Base-by-base conservation (phyloP, 768 basidiomycete genomes). In the Serpula lacrymans region DNA sequence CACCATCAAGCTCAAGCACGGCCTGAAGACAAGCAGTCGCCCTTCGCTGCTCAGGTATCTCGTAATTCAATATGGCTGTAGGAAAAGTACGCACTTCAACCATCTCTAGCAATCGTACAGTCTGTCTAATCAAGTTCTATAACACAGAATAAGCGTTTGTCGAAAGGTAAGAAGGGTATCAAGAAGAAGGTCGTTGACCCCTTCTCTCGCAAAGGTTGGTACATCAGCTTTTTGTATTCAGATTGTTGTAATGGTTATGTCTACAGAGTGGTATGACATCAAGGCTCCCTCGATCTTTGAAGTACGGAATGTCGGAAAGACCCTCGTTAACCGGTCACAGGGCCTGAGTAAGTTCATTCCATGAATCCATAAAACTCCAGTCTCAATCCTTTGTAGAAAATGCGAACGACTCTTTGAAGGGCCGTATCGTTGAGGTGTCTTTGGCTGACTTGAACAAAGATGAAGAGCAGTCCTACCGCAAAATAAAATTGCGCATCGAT, bases 131-230 rank as follows among this genome's bases (percentile, higher is more conserved):
- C 16, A 17, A 31, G 8, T 17, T 43, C 42, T 20, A 35, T 51
- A 50, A 29, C 7, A 35, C 53, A 98, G 90, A 98, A 97, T 76
- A 99, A 99, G 74, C 84, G 92, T 64, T 80, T 94, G 55, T 93
- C 92, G 36, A 96, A 96, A 75, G 92, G 92, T 59, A 94, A 94
- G 81, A 94, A 94, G 77, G 92, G 91, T 66, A 84, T 97, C 77
- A 99, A 99, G 92, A 99, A 98, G 78, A 96, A 98, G 84, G 93
- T 96, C 65, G 92, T 99, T 49, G 96, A 99, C 80, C 93, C 96
- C 50, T 96, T 99, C 87, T 85, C 95, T 52, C 85, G 96, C 77
- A 99, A 99, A 74, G 95, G 95, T 94, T 56, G 52, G 58, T 45
- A 11, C n/a, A n/a, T n/a, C n/a, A n/a, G n/a, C n/a, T n/a, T n/a